Evolutionary conservation across 2,329 filamentous ascomycete genomes (phyloP).

Genomic region (Monosporascus sp.): DNA sequence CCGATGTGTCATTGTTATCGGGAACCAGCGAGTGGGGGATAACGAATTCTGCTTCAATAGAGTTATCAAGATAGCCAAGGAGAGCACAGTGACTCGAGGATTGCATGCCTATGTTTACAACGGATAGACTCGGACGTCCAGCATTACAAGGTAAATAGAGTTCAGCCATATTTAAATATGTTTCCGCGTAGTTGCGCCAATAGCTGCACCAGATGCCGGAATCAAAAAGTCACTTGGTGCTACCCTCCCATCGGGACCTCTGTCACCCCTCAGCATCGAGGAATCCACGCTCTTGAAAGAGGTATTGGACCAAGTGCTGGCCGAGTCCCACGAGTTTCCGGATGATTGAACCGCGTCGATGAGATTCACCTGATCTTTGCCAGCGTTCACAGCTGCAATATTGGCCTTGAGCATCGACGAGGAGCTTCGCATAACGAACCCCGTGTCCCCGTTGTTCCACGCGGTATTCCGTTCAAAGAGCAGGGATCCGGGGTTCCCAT

Average conservation of each 20-base stretch:
- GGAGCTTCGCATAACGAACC: constrained; percentile 34
- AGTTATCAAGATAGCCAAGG: no score
- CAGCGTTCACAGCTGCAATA: constrained; percentile 32
- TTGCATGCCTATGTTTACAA: no score
- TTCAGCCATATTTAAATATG: not conserved
- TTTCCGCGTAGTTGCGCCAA: constrained; percentile 33
- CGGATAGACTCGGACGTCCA: no score
- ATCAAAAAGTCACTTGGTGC: constrained; percentile 35
- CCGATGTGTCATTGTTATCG: no score
- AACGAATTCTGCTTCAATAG: no score
- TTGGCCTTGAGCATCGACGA: constrained; percentile 32
- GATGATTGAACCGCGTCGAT: constrained; percentile 19
- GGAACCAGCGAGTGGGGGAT: no score
- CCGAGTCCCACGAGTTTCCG: constrained; percentile 37
- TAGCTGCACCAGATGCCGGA: constrained; percentile 28
- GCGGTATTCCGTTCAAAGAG: constrained; percentile 38
- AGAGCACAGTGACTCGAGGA: no score
- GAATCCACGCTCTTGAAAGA: constrained; percentile 33
- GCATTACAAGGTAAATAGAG: no score
- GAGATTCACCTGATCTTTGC: constrained; percentile 17
- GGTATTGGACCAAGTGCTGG: constrained; percentile 33
- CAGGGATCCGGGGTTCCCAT: constrained; percentile 36
- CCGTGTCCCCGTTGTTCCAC: constrained; percentile 39
- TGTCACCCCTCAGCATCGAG: constrained; percentile 29
- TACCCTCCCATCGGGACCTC: constrained; percentile 32